A percentile compares a stretch with the other conserved stretches of the same genome.
phyloP scores from a whole-genome alignment of 1,284 basidiomycete species.

The Pyrrhoderma lamaoense region DNA sequence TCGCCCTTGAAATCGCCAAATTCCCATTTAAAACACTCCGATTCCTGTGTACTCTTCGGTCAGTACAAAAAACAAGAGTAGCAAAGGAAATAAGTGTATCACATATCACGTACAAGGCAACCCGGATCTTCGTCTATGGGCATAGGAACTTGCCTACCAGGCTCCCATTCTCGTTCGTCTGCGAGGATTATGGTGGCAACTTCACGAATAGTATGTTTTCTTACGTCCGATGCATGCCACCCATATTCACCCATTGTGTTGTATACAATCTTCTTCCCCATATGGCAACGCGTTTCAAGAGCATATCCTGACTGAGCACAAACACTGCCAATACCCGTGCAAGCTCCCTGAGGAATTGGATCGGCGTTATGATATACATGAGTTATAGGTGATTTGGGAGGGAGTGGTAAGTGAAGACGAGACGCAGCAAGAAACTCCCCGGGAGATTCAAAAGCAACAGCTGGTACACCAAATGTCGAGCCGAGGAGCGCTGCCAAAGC shows the following conservation, averaged over 20 bases:
- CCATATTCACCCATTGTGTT: slow-evolving; percentile 82
- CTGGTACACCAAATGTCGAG: slow-evolving; percentile 90
- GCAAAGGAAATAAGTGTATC: background rate
- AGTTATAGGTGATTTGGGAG: slow-evolving; percentile 42
- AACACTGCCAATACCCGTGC: slow-evolving; percentile 58
- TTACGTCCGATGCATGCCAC: slow-evolving; percentile 74
- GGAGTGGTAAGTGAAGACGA: slow-evolving; percentile 80
- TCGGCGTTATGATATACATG: slow-evolving; percentile 81
- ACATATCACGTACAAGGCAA: slow-evolving; percentile 29
- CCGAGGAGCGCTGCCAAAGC: slow-evolving; percentile 83
- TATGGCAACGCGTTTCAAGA: slow-evolving; percentile 64
- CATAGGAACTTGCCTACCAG: slow-evolving; percentile 22
- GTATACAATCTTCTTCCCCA: slow-evolving; percentile 66
- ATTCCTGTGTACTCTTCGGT: background rate
- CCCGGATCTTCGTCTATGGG: slow-evolving; percentile 31
- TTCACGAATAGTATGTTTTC: slow-evolving; percentile 74
- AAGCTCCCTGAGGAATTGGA: slow-evolving; percentile 72
- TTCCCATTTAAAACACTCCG: slow-evolving; percentile 38
- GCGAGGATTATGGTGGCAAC: slow-evolving; percentile 73
- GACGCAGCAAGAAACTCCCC: slow-evolving; percentile 84
- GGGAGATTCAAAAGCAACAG: slow-evolving; percentile 88
- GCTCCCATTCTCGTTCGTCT: slow-evolving; percentile 48
- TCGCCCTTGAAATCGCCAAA: slow-evolving; percentile 30
- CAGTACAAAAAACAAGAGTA: background rate
- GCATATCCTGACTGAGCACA: slow-evolving; percentile 67